phyloP scores from a whole-genome alignment of 2,329 filamentous ascomycete species.

The Chlorencoelia australis region DNA sequence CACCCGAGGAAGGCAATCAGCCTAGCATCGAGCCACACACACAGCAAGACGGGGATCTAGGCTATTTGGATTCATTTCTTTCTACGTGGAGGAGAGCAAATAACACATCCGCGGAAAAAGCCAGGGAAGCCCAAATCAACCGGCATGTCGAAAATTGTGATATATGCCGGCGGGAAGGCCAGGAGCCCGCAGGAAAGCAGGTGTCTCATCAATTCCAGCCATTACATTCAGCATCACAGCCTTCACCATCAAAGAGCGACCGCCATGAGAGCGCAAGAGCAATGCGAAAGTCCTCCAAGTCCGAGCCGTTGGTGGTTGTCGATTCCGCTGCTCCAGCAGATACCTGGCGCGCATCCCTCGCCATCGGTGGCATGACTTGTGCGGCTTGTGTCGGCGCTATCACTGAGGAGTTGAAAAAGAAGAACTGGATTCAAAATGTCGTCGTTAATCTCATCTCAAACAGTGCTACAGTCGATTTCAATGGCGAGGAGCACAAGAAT shows the following conservation, averaged over 20 bases:
- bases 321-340: constrained; percentile 27
- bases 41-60: constrained; percentile 13
- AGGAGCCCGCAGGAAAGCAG: constrained; percentile 19
- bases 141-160: constrained; percentile 39
- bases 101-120: constrained; percentile 10
- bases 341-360: constrained; percentile 40
- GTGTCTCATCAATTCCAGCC: constrained; percentile 2
- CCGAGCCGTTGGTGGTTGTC: constrained; percentile 25
- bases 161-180: constrained; percentile 34
- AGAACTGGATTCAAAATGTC: constrained; percentile 38
- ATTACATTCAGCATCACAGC: background rate
- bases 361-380: constrained; percentile 48
- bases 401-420: constrained; percentile 35
- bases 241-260: background rate
- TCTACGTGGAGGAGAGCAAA: constrained; percentile 18
- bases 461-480: constrained; percentile 38
- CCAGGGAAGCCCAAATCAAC: constrained; percentile 11
- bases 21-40: constrained; percentile 3
- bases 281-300: background rate
- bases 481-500: constrained; percentile 34
- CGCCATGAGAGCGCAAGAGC: background rate
- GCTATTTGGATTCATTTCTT: constrained; percentile 22
- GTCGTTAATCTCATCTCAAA: constrained; percentile 43
- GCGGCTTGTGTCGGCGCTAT: constrained; percentile 41
- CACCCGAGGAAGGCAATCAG: constrained; percentile 8